Evolutionary conservation across 2,329 filamentous ascomycete species (phyloP).

Genomic region (Colletotrichum abscissum): DNA sequence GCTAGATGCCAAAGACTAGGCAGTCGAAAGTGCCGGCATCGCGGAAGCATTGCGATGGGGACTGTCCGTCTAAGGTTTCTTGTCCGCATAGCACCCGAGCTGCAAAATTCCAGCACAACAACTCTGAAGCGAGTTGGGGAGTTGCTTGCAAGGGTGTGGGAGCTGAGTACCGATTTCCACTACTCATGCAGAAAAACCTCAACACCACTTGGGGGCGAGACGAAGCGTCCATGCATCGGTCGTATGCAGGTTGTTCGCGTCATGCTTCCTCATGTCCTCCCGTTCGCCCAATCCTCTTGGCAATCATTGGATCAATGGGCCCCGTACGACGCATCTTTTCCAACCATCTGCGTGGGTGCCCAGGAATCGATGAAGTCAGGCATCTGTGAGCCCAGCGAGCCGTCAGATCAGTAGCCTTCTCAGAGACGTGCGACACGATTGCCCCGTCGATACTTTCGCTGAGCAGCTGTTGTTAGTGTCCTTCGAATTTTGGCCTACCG

Average conservation of each 20-base stretch:
- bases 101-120: background rate
- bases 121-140: slow-evolving; percentile 10
- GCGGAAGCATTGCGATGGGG: slow-evolving; percentile 10
- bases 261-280: slow-evolving; percentile 5
- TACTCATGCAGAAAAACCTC: slow-evolving; percentile 11
- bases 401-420: slow-evolving; percentile 10
- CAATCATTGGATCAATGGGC: slow-evolving; percentile 17
- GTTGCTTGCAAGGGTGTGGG: background rate
- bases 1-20: background rate
- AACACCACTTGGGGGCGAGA: slow-evolving; percentile 15
- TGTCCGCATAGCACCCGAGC: slow-evolving; percentile 12
- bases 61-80: slow-evolving; percentile 7
- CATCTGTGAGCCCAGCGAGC: slow-evolving; percentile 7
- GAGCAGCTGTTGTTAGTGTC: slow-evolving; percentile 5
- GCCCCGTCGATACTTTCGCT: slow-evolving; percentile 3
- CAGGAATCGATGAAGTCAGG: slow-evolving; percentile 28
- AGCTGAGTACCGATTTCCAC: slow-evolving; percentile 15
- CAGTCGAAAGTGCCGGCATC: slow-evolving; percentile 25
- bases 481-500: background rate
- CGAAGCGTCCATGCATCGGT: slow-evolving; percentile 22
- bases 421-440: background rate
- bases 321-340: background rate
- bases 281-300: slow-evolving; percentile 19
- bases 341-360: slow-evolving; percentile 26
- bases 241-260: slow-evolving; percentile 16